Base-by-base conservation (phyloP, 1,139 yeast species). In the Meyerozyma carpophila region DNA sequence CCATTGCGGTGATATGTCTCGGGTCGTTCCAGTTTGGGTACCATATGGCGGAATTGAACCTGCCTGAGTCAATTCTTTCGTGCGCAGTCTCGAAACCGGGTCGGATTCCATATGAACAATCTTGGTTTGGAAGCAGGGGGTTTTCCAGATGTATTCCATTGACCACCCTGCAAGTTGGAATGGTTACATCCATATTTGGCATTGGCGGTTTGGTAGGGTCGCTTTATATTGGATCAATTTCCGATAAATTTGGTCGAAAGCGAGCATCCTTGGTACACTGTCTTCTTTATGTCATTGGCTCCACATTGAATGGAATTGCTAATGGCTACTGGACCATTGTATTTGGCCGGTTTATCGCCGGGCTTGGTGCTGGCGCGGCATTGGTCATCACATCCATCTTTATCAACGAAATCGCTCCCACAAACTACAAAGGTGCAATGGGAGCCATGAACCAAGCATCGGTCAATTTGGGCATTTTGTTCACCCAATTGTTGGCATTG, bases 391-490 rank as follows among this genome's bases (percentile, higher is more conserved):
- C 91, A 0, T 94, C 98, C 0, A 65, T 93, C 46, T 82, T 82
- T 53, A 79, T 91, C 52, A 84, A 82, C 57, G 96, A 90, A 61
- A 75, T 90, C 18, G 72, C 94, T 9, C 97, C 97, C 0, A 59
- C 72, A 1, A 65, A 70, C 10, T 65, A 77, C 47, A 79, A 86
- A 43, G 98, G 98, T 1, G 66, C 83, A 27, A 70, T 91, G 49
- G 98, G 98, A 0, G 77, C 94, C 20, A 81, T 88, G 86, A 86
- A 85, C 49, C 98, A 93, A 62, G 82, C 89, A 2, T 80, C 88
- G 26, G 84, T 90, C 46, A 91, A 90, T 56, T 53, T 84, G 16
- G 98, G 98, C 1, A 91, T 93, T 40, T 66, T 91, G 39, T 50
- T 83, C 18, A 85, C 96, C 0, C 98, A 91, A 60, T 49, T 80